Conservation (phyloP, 441 rosid species). For the Omphalea diandra region DNA sequence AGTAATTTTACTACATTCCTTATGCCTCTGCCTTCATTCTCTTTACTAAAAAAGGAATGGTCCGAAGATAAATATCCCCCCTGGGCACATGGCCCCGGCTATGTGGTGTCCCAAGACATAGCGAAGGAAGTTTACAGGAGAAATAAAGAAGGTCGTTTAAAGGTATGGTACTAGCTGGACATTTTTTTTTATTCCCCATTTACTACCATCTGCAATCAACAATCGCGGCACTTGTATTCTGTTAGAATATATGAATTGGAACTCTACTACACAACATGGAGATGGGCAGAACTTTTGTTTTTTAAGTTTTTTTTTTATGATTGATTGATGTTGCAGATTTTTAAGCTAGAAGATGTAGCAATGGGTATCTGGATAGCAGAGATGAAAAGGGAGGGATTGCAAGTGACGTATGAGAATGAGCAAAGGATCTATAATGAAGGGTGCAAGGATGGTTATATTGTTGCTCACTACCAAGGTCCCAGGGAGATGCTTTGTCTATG, state of each 20-base stretch:
- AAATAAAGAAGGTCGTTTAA: conserved; percentile 54
- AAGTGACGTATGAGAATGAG: conserved; percentile 69
- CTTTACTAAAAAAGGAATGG: conserved; percentile 67
- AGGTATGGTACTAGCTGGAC: conserved; percentile 43
- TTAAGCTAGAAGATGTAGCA: conserved; percentile 94
- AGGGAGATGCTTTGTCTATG: conserved; percentile 90
- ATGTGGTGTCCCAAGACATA: conserved; percentile 78
- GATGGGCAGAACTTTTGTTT: too few relatives aligned
- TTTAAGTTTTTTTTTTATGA: too few relatives aligned
- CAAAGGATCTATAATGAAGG: conserved; percentile 67
- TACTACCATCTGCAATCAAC: background rate
- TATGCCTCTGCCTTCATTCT: background rate
- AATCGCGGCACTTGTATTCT: background rate
- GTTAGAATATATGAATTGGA: background rate
- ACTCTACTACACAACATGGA: background rate
- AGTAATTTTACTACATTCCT: background rate
- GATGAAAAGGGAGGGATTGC: conserved; percentile 62
- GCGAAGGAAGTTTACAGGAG: conserved; percentile 66
- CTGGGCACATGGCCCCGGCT: conserved; percentile 99
- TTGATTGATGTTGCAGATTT: conserved; percentile 63
- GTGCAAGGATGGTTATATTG: conserved; percentile 79
- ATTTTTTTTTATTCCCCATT: background rate
- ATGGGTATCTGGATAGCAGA: conserved; percentile 95
- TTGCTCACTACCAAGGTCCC: conserved; percentile 95
- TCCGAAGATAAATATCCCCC: conserved; percentile 78